Conservation (phyloP, 331 rosid species). For the Dryas integrifolia region DNA sequence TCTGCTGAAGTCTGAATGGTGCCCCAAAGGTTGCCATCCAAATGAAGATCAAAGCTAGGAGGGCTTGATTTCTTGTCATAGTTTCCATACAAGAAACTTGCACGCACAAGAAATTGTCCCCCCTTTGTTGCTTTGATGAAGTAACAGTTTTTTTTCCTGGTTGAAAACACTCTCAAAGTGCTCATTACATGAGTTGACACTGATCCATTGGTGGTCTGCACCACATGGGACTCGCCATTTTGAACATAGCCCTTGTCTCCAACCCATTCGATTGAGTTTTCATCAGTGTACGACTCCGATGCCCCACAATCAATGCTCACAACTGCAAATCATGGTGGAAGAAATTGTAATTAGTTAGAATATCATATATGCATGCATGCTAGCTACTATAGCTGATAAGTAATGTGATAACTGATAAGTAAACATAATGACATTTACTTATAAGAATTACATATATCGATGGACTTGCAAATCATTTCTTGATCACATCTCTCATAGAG, state of each 20-base stretch:
- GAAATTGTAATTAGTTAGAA: neutral
- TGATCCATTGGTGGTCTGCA: neutral
- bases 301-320: conserved; percentile 25
- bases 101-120: conserved; percentile 40
- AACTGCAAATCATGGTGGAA: conserved; percentile 3
- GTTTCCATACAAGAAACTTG: conserved; percentile 49
- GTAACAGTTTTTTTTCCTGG: conserved; percentile 42
- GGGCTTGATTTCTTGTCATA: conserved; percentile 44
- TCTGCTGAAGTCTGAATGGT: conserved; percentile 8
- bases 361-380: neutral
- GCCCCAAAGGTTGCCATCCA: conserved; percentile 45
- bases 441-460: too few relatives aligned
- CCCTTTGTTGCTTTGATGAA: conserved; percentile 37
- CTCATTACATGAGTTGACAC: neutral
- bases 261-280: neutral
- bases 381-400: too few relatives aligned
- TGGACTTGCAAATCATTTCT: too few relatives aligned
- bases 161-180: conserved; percentile 44
- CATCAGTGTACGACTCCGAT: neutral
- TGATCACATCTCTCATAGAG: too few relatives aligned
- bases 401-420: too few relatives aligned
- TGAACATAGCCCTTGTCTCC: neutral
- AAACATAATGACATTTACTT: too few relatives aligned
- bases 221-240: conserved; percentile 7
- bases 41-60: conserved; percentile 43